Evolutionary conservation across 441 rosid species (phyloP).

Genomic region (Syzygium malaccense): DNA sequence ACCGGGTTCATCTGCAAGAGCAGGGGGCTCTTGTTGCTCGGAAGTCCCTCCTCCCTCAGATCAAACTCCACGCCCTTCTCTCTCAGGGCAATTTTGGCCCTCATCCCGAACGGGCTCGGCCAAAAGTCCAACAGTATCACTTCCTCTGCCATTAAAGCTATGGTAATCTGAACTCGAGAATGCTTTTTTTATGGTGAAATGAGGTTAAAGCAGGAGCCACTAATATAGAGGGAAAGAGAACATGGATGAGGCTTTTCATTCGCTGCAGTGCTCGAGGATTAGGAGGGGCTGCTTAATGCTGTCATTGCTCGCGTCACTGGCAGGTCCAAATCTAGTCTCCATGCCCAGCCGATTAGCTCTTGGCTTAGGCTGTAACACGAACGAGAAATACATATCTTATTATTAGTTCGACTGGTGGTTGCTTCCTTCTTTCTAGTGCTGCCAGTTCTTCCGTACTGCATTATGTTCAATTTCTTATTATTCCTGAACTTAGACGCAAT

Average conservation of each 20-base stretch:
- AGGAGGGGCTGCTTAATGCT: too few species aligned
- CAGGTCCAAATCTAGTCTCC: background rate
- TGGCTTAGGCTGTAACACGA: background rate
- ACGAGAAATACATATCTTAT: background rate
- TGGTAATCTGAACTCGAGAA: background rate
- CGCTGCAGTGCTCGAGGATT: too few species aligned
- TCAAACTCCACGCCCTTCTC: background rate
- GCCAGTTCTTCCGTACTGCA: too few species aligned
- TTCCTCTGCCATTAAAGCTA: background rate
- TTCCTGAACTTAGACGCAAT: too few species aligned
- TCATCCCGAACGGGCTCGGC: background rate
- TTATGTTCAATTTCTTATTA: too few species aligned
- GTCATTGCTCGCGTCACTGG: background rate
- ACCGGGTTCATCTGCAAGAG: background rate
- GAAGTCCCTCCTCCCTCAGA: background rate
- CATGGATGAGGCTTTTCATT: too few species aligned
- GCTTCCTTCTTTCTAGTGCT: too few species aligned
- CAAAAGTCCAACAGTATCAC: background rate
- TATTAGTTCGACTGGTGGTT: too few species aligned
- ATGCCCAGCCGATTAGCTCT: background rate
- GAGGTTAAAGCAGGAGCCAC: background rate
- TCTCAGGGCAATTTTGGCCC: background rate
- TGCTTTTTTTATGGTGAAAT: background rate
- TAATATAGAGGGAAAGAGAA: background rate
- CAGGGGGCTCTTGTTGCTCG: background rate